Base-by-base conservation (phyloP, 495 filamentous ascomycete species). In the Pyrenopolyporus hunteri region DNA sequence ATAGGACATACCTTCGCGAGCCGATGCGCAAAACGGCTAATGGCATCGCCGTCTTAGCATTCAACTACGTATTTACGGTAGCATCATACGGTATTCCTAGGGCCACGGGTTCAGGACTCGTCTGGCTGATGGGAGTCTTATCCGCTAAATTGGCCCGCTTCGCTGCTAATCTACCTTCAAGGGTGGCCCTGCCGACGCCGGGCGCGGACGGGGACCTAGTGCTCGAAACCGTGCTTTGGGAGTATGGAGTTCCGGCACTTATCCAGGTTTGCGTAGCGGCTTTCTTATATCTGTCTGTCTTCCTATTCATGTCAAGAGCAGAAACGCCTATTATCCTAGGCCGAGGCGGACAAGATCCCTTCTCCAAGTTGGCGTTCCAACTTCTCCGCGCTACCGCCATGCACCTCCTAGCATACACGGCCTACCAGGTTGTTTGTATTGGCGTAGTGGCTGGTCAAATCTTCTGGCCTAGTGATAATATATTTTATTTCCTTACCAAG, bases 381-480 rank as follows among this genome's bases (percentile, higher is more conserved):
- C 60, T 70, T 23, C 40, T 67, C 19, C 64, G 67, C 23, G 67
- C 67, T 6, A 65, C 60, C 0, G 28, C 57, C 1, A 57, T 59
- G 49, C 67, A 70, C 14, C 19, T 70, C 6, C 25, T 70, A n/a
- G 42, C 67, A 14, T 67, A 67, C 22, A 70, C 64, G 3, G 63
- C 60, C 0, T 67, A 70, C 35, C 67, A 70, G 14, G 6, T 67
- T 1, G 49, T 51, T n/a, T 64, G 31, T 7, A 13, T 51, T 8
- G 31, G 28, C 23, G 37, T 59, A 4, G 20, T 25, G 6, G 25
- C 36, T 3, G 11, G 26, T 14, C 39, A 40, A 8, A 3, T 25
- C 1, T 29, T 9, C 10, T 25, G 10, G 37, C 26, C 16, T 3
- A 8, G 8, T n/a, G 8, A 20, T n/a, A 23, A 14, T 7, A 5